Evolutionary conservation across 2,329 filamentous ascomycete genomes (phyloP).

Genomic region (Fusarium sp.): DNA sequence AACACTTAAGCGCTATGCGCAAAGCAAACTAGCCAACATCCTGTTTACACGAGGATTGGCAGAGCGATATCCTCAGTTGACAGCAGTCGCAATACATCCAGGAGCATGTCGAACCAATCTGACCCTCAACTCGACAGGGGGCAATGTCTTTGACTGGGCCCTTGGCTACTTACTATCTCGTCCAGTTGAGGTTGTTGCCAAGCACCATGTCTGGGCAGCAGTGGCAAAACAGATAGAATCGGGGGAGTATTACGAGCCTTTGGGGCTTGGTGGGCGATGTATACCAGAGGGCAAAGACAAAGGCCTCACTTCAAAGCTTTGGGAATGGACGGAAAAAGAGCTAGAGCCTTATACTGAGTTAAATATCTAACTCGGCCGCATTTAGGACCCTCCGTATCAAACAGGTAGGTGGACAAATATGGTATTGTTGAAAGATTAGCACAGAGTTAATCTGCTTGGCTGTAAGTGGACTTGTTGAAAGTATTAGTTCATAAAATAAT

Average conservation of each 20-base stretch:
- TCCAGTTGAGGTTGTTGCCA: not conserved
- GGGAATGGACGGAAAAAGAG: not conserved
- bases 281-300: not conserved
- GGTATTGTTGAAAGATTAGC: too few species aligned
- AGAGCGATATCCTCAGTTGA: not conserved
- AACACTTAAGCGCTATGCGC: not conserved
- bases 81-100: not conserved
- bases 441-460: too few species aligned
- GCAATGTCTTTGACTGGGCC: not conserved
- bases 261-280: not conserved
- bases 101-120: not conserved
- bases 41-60: not conserved
- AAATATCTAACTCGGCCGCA: not conserved
- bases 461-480: too few species aligned
- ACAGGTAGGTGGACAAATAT: too few species aligned
- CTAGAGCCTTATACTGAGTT: not conserved
- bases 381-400: too few species aligned
- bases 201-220: not conserved
- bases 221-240: not conserved
- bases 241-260: not conserved
- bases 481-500: too few species aligned
- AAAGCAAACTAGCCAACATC: constrained; percentile 1
- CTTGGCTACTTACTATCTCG: not conserved
- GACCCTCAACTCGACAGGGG: not conserved
- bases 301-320: not conserved